Evolutionary conservation across 78 protist genomes (phyloP).

Genomic region (Dictyostelium firmibasis): DNA sequence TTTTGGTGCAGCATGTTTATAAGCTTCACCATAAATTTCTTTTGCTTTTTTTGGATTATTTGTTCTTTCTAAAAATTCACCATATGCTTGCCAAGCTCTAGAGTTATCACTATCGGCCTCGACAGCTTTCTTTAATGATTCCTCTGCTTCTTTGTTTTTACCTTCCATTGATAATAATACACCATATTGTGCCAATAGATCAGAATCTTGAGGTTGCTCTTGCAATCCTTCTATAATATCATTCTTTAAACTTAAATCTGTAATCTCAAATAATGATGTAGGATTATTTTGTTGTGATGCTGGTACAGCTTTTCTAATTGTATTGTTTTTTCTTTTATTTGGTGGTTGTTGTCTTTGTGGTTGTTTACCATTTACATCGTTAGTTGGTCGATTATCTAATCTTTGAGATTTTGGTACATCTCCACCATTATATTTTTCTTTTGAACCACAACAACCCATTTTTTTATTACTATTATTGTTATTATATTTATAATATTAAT

Average conservation of each 20-base stretch:
- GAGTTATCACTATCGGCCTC: not conserved
- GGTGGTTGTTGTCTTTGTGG: not conserved
- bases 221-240: not conserved
- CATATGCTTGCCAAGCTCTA: slow-evolving; percentile 18
- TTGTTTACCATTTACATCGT: not conserved
- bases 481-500: no score
- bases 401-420: not conserved
- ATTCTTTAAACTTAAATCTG: not conserved
- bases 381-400: not conserved
- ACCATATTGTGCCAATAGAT: not conserved
- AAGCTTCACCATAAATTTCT: slow-evolving; percentile 43
- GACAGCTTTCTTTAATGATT: not conserved
- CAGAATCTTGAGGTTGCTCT: slow-evolving; percentile 25
- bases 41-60: slow-evolving; percentile 31
- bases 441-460: slow-evolving; percentile 75
- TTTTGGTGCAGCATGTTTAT: slow-evolving; percentile 57
- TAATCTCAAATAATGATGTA: not conserved
- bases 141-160: slow-evolving; percentile 29
- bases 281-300: not conserved
- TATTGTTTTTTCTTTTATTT: not conserved
- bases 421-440: slow-evolving; percentile 11
- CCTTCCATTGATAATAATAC: slow-evolving; percentile 21
- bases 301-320: not conserved
- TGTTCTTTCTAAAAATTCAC: slow-evolving; percentile 21
- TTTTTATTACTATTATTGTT: not conserved